phyloP scores from a whole-genome alignment of 257 asterid species.

The Solanum gracilifrons region DNA sequence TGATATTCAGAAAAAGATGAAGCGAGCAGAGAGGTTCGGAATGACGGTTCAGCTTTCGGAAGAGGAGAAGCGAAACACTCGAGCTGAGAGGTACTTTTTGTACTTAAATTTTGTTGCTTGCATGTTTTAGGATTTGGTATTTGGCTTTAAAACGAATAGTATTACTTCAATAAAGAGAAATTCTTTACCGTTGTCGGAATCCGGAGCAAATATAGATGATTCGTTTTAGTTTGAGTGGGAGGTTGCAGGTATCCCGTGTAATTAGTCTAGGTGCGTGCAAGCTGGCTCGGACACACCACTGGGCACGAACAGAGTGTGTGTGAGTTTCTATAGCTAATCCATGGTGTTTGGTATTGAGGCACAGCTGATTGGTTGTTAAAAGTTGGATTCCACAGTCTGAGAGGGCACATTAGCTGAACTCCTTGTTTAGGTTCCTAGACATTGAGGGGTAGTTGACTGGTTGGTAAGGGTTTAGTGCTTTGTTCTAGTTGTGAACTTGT shows the following conservation, averaged over 20 bases:
- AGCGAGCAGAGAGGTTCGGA: conserved; percentile 90
- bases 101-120: not conserved
- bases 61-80: conserved; percentile 71
- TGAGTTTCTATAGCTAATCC: not conserved
- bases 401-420: not conserved
- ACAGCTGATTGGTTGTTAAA: not conserved
- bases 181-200: not conserved
- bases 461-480: not conserved
- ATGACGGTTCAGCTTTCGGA: conserved; percentile 60
- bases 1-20: conserved; percentile 72
- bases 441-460: not conserved
- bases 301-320: not conserved
- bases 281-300: not conserved
- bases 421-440: not conserved
- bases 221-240: not conserved
- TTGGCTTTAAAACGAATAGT: not conserved
- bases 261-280: not conserved
- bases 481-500: not conserved
- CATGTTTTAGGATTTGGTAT: not conserved
- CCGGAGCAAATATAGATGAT: not conserved
- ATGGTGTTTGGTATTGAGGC: not conserved
- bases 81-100: conserved; percentile 69
- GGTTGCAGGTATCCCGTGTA: not conserved
- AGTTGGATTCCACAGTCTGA: not conserved
- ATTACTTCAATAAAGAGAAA: not conserved